These are phyloP conservation scores for Hippophae rhamnoides DNA, from an alignment of 306 rosid genomes.

Conservation along the genomic window DNA sequence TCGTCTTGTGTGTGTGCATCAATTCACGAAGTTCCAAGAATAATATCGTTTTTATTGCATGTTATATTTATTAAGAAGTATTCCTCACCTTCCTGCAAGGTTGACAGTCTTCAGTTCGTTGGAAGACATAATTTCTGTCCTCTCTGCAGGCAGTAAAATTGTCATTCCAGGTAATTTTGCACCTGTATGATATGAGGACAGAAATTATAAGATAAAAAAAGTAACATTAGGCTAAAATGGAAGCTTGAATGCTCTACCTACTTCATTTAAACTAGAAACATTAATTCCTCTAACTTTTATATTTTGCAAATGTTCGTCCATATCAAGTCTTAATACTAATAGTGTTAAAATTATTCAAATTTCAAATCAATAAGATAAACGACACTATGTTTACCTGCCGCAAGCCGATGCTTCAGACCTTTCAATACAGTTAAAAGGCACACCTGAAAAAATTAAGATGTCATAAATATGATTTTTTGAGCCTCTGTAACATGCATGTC, in stretches of 20 bases:
- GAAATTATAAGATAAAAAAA: neutral
- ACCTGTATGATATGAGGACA: slow-evolving; percentile 36
- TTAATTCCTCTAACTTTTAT: neutral
- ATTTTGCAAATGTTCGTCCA: neutral
- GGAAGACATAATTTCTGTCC: slow-evolving; percentile 28
- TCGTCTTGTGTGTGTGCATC: too few relatives aligned
- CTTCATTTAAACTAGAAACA: too few relatives aligned
- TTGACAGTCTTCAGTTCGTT: slow-evolving; percentile 48
- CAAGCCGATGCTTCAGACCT: slow-evolving; percentile 89
- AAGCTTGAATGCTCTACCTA: too few relatives aligned
- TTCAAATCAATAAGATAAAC: neutral
- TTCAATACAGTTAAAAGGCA: slow-evolving; percentile 78
- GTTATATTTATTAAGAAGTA: slow-evolving; percentile 1
- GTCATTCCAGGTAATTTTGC: slow-evolving; percentile 51
- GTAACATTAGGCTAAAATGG: too few relatives aligned
- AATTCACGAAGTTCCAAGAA: too few relatives aligned
- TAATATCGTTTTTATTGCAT: neutral
- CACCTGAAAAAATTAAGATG: slow-evolving; percentile 51
- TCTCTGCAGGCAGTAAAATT: slow-evolving; percentile 55
- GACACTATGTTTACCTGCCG: slow-evolving; percentile 61
- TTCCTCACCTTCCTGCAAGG: slow-evolving; percentile 76
- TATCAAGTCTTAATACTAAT: neutral
- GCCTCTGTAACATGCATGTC: slow-evolving; percentile 12
- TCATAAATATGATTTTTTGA: slow-evolving; percentile 27
- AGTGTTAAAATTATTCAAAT: neutral